Conservation (phyloP, 345 rosid species). For the Cardamine resedifolia region DNA sequence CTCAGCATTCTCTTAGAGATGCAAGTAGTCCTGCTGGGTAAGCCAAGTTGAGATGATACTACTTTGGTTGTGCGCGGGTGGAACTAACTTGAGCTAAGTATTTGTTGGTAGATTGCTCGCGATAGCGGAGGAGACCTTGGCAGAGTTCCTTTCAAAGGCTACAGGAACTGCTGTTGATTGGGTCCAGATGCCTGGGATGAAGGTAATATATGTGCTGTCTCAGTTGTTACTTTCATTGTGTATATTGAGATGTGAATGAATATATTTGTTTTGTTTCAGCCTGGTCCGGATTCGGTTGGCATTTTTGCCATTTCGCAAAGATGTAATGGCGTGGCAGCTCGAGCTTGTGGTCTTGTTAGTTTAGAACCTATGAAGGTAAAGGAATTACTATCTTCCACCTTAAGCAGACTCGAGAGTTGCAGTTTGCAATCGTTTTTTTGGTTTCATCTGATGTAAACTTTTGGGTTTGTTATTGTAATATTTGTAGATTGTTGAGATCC, state of each 20-base stretch:
- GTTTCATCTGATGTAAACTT: not conserved
- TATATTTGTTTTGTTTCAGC: slow-evolving; percentile 41
- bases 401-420: not conserved
- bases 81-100: not conserved
- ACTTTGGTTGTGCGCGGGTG: not conserved
- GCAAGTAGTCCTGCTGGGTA: slow-evolving; percentile 97
- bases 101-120: slow-evolving; percentile 74
- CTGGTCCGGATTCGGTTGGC: slow-evolving; percentile 99
- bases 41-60: not conserved
- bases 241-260: not conserved
- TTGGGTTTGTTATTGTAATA: not conserved
- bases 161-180: slow-evolving; percentile 99
- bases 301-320: slow-evolving; percentile 97
- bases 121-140: slow-evolving; percentile 97
- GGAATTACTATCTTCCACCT: not conserved
- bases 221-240: not conserved
- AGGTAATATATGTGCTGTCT: slow-evolving; percentile 46
- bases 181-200: slow-evolving; percentile 99
- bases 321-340: slow-evolving; percentile 98
- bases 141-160: slow-evolving; percentile 99
- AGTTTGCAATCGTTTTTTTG: not conserved
- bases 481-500: slow-evolving; percentile 86
- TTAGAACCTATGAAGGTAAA: slow-evolving; percentile 86
- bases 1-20: slow-evolving; percentile 86
- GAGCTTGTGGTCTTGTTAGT: slow-evolving; percentile 98